A percentile compares a stretch with the other conserved stretches of the same genome.
These are phyloP conservation scores for Eucalyptus virginea DNA, from an alignment of 345 rosid genomes.

Conservation along the genomic window DNA sequence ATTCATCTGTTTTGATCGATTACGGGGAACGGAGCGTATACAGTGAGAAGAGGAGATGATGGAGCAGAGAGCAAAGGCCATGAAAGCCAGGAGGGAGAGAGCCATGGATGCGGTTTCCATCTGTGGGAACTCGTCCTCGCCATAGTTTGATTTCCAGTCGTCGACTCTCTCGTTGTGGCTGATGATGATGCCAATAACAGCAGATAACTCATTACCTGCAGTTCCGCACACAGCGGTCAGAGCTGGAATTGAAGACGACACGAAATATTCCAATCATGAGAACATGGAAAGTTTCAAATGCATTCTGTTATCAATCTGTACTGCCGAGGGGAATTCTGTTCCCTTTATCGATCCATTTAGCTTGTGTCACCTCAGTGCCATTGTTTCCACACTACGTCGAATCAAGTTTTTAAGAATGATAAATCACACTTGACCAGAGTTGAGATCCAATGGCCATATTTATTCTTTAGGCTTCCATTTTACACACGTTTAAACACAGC, in stretches of 20 bases:
- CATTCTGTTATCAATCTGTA: neutral
- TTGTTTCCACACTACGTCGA: neutral
- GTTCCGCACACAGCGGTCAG: neutral
- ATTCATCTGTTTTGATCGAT: neutral
- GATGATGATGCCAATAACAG: neutral
- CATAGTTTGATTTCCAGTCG: neutral
- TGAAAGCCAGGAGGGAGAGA: no score
- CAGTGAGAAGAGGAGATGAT: neutral
- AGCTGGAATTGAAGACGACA: neutral
- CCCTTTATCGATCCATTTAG: neutral
- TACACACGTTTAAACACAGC: neutral
- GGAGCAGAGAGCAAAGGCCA: no score
- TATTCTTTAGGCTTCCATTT: neutral
- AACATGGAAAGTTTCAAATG: neutral
- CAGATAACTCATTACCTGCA: neutral
- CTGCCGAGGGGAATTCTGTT: neutral
- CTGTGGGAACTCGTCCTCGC: neutral
- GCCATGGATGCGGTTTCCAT: neutral
- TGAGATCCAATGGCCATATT: neutral
- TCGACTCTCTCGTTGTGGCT: neutral
- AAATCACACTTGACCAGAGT: neutral
- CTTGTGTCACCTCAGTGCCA: neutral
- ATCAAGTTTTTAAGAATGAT: neutral
- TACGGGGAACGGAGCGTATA: conserved; percentile 26
- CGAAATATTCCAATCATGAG: neutral